Conservation (phyloP, 257 asterid species). For the Capsicum pubescens region DNA sequence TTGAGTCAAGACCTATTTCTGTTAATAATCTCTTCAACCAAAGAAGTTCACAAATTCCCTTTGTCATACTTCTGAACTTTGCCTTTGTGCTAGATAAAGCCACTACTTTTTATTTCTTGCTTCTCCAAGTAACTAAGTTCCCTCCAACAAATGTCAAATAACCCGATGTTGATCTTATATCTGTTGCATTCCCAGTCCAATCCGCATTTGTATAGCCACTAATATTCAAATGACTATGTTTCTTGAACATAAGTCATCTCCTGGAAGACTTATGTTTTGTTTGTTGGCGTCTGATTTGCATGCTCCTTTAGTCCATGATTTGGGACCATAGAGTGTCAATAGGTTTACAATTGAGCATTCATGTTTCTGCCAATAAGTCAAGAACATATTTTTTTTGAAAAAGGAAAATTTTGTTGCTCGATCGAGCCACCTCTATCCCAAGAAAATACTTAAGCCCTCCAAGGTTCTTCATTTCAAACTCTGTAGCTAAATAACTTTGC, state of each 20-base stretch:
- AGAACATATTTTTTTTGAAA: background rate
- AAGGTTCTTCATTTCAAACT: slow-evolving; percentile 30
- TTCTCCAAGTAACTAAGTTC: too few relatives aligned
- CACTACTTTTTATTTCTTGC: background rate
- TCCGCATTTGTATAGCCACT: background rate
- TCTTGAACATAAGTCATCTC: background rate
- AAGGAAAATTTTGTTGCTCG: background rate
- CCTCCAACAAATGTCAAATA: background rate
- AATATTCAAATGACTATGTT: background rate
- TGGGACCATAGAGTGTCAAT: background rate
- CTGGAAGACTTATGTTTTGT: too few relatives aligned
- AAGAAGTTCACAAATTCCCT: too few relatives aligned
- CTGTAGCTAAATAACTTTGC: too few relatives aligned
- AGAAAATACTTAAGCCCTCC: slow-evolving; percentile 23
- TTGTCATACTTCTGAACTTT: too few relatives aligned
- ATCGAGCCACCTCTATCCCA: background rate
- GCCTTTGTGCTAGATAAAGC: background rate
- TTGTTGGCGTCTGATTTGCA: background rate
- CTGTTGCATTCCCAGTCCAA: too few relatives aligned
- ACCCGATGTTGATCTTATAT: too few relatives aligned
- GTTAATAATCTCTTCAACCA: too few relatives aligned
- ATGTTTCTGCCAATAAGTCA: background rate
- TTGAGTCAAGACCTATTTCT: too few relatives aligned
- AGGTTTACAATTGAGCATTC: background rate
- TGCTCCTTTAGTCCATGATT: slow-evolving; percentile 23